These are phyloP conservation scores for Aureobasidium sp. DNA, from an alignment of 2,329 filamentous ascomycete species.

Conservation along the genomic window DNA sequence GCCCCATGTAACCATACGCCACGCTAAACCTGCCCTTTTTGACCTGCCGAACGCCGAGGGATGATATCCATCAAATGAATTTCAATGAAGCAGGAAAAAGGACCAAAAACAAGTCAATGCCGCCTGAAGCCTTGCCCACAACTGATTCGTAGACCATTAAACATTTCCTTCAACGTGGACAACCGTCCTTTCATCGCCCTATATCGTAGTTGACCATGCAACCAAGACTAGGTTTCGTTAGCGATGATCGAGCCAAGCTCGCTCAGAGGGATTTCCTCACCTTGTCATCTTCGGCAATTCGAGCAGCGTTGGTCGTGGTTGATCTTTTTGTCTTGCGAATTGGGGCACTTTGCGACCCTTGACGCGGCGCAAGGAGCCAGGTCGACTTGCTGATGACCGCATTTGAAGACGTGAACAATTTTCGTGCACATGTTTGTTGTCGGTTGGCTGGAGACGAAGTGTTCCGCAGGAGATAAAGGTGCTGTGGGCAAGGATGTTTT, in stretches of 20 bases:
- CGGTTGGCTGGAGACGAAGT: background rate
- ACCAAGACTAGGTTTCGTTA: background rate
- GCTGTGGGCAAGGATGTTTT: background rate
- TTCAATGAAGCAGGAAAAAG: background rate
- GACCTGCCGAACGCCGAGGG: conserved; percentile 10
- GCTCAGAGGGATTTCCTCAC: conserved; percentile 2
- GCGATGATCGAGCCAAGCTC: background rate
- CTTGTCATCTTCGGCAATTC: conserved; percentile 37
- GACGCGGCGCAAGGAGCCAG: conserved; percentile 42
- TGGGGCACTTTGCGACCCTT: conserved; percentile 35
- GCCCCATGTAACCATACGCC: conserved; percentile 11
- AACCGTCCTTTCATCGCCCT: background rate
- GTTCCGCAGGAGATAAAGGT: background rate
- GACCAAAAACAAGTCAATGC: background rate
- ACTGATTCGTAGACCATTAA: conserved; percentile 13
- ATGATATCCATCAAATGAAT: conserved; percentile 4
- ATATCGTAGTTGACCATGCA: background rate
- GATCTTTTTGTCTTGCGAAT: conserved; percentile 37
- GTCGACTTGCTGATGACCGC: conserved; percentile 38
- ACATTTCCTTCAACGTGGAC: conserved; percentile 1
- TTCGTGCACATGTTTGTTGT: conserved; percentile 38
- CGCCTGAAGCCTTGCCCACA: background rate
- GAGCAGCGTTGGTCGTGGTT: conserved; percentile 44
- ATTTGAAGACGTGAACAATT: conserved; percentile 42
- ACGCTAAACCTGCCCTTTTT: conserved; percentile 14